Conservation (phyloP, 257 asterid genomes). For the Avicennia marina region DNA sequence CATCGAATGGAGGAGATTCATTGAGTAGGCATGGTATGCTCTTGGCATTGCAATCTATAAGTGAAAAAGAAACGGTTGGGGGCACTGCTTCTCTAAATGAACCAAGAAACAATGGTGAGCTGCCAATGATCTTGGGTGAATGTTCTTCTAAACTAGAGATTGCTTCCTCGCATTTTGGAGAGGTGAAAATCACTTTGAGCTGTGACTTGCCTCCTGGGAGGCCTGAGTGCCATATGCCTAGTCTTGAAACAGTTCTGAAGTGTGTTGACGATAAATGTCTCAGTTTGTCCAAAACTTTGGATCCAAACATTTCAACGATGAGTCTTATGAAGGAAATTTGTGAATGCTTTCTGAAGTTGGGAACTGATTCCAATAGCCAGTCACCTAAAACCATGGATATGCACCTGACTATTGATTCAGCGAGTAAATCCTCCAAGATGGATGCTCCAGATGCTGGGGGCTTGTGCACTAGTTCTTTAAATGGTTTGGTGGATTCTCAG, state of each 20-base stretch:
- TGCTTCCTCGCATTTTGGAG: conserved; percentile 58
- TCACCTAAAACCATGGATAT: conserved; percentile 17
- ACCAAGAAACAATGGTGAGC: conserved; percentile 22
- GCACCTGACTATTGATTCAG: conserved; percentile 4
- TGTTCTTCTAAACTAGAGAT: conserved; percentile 34
- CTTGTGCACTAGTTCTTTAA: conserved; percentile 17
- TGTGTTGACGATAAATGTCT: conserved; percentile 48
- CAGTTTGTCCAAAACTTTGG: conserved; percentile 33
- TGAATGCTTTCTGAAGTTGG: conserved; percentile 38
- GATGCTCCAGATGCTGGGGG: conserved; percentile 12
- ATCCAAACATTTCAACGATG: conserved; percentile 40
- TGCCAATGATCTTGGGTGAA: conserved; percentile 23
- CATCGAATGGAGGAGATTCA: conserved; percentile 29
- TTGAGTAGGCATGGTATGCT: conserved; percentile 18
- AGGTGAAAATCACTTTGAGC: conserved; percentile 48
- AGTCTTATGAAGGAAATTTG: conserved; percentile 60
- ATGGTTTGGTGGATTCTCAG: conserved; percentile 25
- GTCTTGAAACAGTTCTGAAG: conserved; percentile 40
- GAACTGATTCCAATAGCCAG: conserved; percentile 30
- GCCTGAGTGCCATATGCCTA: conserved; percentile 39
- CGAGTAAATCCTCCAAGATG: conserved; percentile 6
- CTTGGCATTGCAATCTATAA: conserved; percentile 17
- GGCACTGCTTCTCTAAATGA: conserved; percentile 18
- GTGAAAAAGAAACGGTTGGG: conserved; percentile 19
- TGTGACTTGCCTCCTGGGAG: conserved; percentile 33